Conservation (phyloP, 352 stramenopile species). For the Plasmopara muralis region DNA sequence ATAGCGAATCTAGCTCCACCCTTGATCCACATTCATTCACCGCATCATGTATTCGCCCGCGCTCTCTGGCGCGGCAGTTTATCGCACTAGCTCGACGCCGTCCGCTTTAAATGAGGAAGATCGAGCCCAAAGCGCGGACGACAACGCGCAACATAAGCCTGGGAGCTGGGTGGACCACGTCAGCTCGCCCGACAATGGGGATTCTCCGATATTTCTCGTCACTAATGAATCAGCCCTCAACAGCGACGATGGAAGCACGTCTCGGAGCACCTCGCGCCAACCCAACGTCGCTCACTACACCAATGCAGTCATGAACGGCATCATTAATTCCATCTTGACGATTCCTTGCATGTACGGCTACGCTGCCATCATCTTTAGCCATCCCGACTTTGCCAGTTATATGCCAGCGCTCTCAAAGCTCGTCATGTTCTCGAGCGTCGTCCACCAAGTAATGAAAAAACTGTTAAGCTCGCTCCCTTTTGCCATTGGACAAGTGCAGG, state of each 20-base stretch:
- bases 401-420: conserved; percentile 93
- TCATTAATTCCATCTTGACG: conserved; percentile 93
- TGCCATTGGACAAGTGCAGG: conserved; percentile 97
- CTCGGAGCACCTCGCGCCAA: neutral
- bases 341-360: conserved; percentile 94
- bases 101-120: too few species aligned
- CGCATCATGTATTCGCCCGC: too few species aligned
- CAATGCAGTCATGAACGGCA: conserved; percentile 75
- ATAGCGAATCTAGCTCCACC: too few species aligned
- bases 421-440: conserved; percentile 92
- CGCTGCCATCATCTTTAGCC: conserved; percentile 92
- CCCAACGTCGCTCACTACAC: conserved; percentile 33
- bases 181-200: conserved; percentile 13
- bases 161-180: conserved; percentile 33
- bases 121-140: too few species aligned
- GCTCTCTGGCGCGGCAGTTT: too few species aligned
- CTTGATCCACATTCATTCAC: too few species aligned
- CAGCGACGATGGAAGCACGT: neutral
- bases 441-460: conserved; percentile 91
- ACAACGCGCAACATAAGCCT: conserved; percentile 9
- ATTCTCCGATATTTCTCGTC: conserved; percentile 30
- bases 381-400: conserved; percentile 84
- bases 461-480: conserved; percentile 91
- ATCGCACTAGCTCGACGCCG: too few species aligned
- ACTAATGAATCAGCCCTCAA: conserved; percentile 3